Evolutionary conservation across 345 rosid species (phyloP).

Genomic region (Triadica sebifera): DNA sequence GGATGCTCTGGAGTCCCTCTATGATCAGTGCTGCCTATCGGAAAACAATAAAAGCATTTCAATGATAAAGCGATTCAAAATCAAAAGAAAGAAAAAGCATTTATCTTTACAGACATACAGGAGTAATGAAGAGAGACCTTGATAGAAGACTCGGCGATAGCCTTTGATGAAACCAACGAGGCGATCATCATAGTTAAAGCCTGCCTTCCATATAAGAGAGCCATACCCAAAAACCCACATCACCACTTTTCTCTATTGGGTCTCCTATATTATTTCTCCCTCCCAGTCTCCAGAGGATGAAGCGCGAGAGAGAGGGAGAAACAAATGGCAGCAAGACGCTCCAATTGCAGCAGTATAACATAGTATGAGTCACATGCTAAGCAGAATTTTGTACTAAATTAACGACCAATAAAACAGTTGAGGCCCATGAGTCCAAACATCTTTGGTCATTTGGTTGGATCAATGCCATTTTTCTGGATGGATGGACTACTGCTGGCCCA

Average conservation of each 20-base stretch:
- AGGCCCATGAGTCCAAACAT: not conserved
- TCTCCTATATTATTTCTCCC: no score
- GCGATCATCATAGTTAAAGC: conserved; percentile 65
- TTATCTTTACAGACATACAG: not conserved
- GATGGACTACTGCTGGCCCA: not conserved
- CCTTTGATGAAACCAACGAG: conserved; percentile 75
- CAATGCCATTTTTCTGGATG: not conserved
- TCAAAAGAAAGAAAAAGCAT: not conserved
- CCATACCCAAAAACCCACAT: conserved; percentile 93
- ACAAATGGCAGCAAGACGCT: not conserved
- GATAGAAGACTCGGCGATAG: conserved; percentile 81
- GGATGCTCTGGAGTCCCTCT: conserved; percentile 83
- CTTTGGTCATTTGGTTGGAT: not conserved
- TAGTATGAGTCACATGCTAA: not conserved
- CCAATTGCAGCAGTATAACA: not conserved
- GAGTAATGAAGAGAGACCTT: conserved; percentile 45
- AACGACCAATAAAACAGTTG: conserved; percentile 2
- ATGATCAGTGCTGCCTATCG: conserved; percentile 86
- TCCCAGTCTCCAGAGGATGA: not conserved
- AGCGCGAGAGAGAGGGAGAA: no score
- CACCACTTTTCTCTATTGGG: conserved; percentile 40
- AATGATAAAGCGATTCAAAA: not conserved
- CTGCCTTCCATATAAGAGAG: conserved; percentile 82
- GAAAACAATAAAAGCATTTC: not conserved
- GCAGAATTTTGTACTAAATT: not conserved